Conservation (phyloP, 306 rosid species). For the Ormosia emarginata region DNA sequence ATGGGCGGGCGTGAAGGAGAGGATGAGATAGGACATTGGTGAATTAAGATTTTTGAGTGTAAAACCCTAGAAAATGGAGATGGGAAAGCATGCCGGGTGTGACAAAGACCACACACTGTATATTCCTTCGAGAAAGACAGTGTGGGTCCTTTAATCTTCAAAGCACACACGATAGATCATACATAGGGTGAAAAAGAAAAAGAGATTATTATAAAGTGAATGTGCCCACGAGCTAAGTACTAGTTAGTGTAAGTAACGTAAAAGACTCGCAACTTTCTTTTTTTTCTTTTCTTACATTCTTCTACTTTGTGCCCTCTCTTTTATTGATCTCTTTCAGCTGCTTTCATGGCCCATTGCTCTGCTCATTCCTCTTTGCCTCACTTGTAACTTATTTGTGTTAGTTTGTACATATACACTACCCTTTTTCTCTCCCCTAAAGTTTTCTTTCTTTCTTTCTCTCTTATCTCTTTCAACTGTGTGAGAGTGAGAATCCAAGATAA, state of each 20-base stretch:
- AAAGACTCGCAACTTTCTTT: conserved; percentile 56
- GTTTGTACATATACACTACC: background rate
- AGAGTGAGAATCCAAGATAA: conserved; percentile 55
- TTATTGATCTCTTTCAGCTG: conserved; percentile 16
- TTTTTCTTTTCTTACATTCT: conserved; percentile 36
- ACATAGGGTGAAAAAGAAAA: background rate
- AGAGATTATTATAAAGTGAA: conserved; percentile 6
- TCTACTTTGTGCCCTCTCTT: conserved; percentile 20
- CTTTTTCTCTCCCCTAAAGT: conserved; percentile 28
- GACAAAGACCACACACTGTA: conserved; percentile 90
- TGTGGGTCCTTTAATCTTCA: conserved; percentile 46
- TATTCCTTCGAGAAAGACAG: conserved; percentile 92
- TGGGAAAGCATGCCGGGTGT: conserved; percentile 76
- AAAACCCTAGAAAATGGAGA: conserved; percentile 81
- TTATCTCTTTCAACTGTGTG: conserved; percentile 22
- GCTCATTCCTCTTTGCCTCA: conserved; percentile 46
- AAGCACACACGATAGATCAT: background rate
- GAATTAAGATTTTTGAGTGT: conserved; percentile 22
- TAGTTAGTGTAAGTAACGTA: conserved; percentile 40
- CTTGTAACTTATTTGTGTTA: conserved; percentile 23
- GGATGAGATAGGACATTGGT: background rate
- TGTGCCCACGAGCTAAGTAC: conserved; percentile 69
- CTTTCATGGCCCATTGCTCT: conserved; percentile 30
- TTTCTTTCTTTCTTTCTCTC: conserved; percentile 4
- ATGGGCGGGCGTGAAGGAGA: conserved; percentile 10